Evolutionary conservation across 768 basidiomycete species (phyloP), one percentile per base, ranked within the genome.

Genomic region (Xerocomus brunneocitrinus): DNA sequence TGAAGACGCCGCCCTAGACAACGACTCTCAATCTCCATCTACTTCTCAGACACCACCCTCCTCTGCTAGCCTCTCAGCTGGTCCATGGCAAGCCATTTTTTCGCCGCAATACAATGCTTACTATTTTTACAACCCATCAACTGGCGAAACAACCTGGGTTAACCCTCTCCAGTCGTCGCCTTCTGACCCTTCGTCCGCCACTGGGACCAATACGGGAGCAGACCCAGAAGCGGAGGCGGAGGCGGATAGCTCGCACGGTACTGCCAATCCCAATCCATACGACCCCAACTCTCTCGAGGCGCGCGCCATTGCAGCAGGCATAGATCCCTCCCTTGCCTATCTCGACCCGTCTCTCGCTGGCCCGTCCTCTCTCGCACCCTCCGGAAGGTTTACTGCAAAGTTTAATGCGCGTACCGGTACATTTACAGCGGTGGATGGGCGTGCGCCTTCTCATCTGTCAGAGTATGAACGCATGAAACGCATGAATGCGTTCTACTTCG

Each of bases 401-500:
- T 91, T 90, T 75, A 91, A 90, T 60, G 83, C 88, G 1, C 85
- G 88, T 49, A 91, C 90, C 0, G 90, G 90, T 7, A 75, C 84
- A 47, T 91, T 93, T 60, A 70, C 89, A 9, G 76, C 79, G 16
- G 63, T 74, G 4, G 84, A 88, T 49, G 81, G 79, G 14, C 81
- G 90, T 25, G 83, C 88, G 49, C 89, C 91, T 6, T 71, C 79
- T 3, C 89, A 91, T 62, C 67, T 93, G 48, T 86, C 84, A 16
- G 91, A 92, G 64, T 89, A 81, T 58, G 89, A 91, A 58, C 82
- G 90, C 5, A 84, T 83, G 62, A 69, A 71, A 28, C 80, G 91
- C 40, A 92, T 92, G 90, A 90, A 87, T 74, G 80, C 85, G 63
- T 87, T 89, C 61, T 93, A 90, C 70, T 93, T 93, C 57, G 90